Base-by-base conservation (phyloP, 177 flowering plant genomes). In the Vitis hybrid region DNA sequence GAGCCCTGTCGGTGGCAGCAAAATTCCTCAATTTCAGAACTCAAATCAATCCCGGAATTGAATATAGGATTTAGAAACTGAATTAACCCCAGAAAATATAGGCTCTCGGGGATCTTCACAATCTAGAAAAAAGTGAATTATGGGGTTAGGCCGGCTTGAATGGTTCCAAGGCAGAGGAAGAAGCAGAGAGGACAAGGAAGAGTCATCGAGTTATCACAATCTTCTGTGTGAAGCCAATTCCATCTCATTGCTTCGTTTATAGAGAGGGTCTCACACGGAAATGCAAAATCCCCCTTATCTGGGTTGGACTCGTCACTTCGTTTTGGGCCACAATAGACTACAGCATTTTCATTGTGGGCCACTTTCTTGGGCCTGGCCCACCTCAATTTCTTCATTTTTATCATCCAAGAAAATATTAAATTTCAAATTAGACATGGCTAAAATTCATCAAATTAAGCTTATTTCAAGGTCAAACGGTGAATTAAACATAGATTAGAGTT, bases 131-230 rank as follows among this genome's bases (percentile, higher is more conserved):
- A 62, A 11, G 62, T 35, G 54, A 11, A 15, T 56, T 57, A 40
- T 40, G 48, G 63, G 55, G 52, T 56, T 35, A 19, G 71, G 71
- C 71, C 71, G 71, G 71, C 64, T 14, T 50, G 46, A 24, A 40
- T 24, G 49, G 64, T 60, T 60, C 40, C 4, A 51, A 68, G 50
- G 21, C 64, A 49, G 64, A 60, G 24, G 64, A 51, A 68, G 48
- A 51, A 68, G 64, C 70, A 67, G 63, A 67, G 70, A 50, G 35
- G 56, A 68, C 61, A 68, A 27, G 64, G 56, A 49, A 27, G 56
- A n/a, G 48, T 49, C 56, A 68, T 60, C 48, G 48, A 40, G 48
- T 40, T 8, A 16, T 18, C 27, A 8, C 13, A 10, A 9, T 3
- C 5, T 32, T 18, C 14, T 18, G 14, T 50, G n/a, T 4, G 3